Base-by-base conservation (phyloP, 2,329 filamentous ascomycete species). In the Botrytis porri region DNA sequence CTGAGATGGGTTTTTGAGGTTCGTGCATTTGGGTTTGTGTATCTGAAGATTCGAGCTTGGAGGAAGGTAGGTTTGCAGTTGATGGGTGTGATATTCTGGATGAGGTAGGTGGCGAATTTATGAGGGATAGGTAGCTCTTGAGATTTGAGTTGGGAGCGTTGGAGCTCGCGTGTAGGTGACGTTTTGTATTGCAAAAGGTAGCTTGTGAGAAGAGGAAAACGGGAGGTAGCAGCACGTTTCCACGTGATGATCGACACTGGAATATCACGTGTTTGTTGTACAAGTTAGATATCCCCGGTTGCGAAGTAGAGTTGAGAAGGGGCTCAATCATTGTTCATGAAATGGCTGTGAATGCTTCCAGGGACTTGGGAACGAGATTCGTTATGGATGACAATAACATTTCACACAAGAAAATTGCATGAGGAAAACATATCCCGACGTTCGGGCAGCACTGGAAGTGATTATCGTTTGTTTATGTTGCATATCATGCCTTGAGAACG, bases 161-260 rank as follows among this genome's bases (percentile, higher is more conserved):
- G 3, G 2, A 8, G 3, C 48, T 54, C 14, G 2, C 29, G 25
- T 29, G 2, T 5, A 16, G 0, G 6, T 16, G 48, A 51, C 1
- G 2, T 14, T 51, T 48, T 51, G 12, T 4, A 3, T 51, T n/a
- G 25, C 22, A 3, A 25, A 25, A 25, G 22, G 45, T 4, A 51
- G 4, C 48, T 51, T n/a, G 12, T 6, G 3, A 7, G 6, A 3
- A 54, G 51, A 54, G 51, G 18, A 29, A 3, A 16, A 6, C 3
- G 5, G 12, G 12, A 54, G n/a, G n/a, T n/a, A 8, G 12, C 1
- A 29, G 51, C 12, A 7, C 43, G 5, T 8, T 0, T 0, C 2
- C 51, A 29, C n/a, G 51, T 29, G 51, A 54, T 16, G 0, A 5
- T 29, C 0, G 5, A 3, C 14, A 3, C 6, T 25, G 0, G 0